Conservation (phyloP, 768 basidiomycete genomes). For the Myochromella boudieri region DNA sequence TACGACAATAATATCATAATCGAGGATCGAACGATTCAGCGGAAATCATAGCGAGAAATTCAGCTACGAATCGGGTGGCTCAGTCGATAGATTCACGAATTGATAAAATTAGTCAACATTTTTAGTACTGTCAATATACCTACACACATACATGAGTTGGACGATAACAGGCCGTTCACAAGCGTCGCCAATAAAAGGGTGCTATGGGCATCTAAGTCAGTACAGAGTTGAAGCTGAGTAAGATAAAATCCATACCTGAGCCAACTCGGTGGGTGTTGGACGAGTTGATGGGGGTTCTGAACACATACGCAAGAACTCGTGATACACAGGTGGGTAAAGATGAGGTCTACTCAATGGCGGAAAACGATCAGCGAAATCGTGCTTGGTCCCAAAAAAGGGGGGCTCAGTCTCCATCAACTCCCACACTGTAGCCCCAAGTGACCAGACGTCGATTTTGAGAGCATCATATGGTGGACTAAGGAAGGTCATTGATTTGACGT, state of each 20-base stretch:
- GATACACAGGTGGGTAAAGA: conserved; percentile 65
- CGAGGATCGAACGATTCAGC: too few relatives aligned
- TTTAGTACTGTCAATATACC: too few relatives aligned
- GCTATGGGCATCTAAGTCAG: conserved; percentile 38
- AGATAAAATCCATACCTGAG: conserved; percentile 46
- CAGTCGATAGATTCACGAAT: too few relatives aligned
- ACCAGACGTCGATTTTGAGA: conserved; percentile 79
- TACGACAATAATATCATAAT: too few relatives aligned
- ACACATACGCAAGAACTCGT: conserved; percentile 69
- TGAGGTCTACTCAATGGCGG: conserved; percentile 60
- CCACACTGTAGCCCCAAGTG: conserved; percentile 82
- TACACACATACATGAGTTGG: conserved; percentile 66
- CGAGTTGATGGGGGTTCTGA: conserved; percentile 58
- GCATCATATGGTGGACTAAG: conserved; percentile 72
- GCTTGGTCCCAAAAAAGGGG: conserved; percentile 63
- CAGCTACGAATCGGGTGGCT: too few relatives aligned
- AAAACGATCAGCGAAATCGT: conserved; percentile 62
- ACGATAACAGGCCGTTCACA: conserved; percentile 71
- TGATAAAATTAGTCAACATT: too few relatives aligned
- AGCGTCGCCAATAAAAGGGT: conserved; percentile 63
- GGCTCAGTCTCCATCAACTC: conserved; percentile 76
- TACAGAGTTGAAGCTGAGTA: conserved; percentile 2
- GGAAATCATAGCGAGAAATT: too few relatives aligned
- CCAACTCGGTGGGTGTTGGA: conserved; percentile 55
- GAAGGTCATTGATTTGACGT: conserved; percentile 10